Conservation (phyloP, 1,284 basidiomycete genomes). For the Cystobasidium slooffiae region DNA sequence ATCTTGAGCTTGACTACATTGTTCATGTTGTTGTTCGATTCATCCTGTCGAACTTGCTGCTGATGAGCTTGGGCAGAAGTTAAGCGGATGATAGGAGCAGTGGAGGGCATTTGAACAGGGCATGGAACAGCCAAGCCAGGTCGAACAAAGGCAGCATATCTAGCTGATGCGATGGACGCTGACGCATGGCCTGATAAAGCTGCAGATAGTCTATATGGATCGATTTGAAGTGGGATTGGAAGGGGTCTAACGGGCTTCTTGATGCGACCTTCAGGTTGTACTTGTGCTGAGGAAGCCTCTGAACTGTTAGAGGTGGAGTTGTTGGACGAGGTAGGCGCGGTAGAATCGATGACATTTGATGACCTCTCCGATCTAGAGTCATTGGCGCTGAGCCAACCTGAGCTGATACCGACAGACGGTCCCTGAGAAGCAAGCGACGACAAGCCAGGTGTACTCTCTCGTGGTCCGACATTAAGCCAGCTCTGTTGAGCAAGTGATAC, state of each 20-base stretch:
- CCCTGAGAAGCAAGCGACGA: neutral
- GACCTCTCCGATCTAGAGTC: neutral
- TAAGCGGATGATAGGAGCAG: constrained; percentile 5
- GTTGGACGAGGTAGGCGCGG: neutral
- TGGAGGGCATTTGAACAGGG: neutral
- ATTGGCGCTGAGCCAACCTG: neutral
- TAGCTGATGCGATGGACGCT: neutral
- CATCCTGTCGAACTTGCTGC: neutral
- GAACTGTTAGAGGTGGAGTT: neutral
- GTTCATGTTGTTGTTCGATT: neutral
- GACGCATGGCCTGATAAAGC: constrained; percentile 2
- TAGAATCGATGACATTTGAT: neutral
- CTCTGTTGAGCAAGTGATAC: neutral
- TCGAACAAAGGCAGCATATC: constrained; percentile 2
- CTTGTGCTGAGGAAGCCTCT: neutral
- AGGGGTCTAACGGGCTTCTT: neutral
- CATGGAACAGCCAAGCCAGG: neutral
- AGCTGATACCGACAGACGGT: neutral
- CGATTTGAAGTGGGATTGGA: constrained; percentile 8
- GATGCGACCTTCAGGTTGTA: neutral
- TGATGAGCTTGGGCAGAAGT: neutral
- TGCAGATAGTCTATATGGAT: neutral
- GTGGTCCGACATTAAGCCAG: constrained; percentile 16
- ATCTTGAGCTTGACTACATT: constrained; percentile 3
- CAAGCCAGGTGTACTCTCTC: constrained; percentile 1